These are phyloP conservation scores for Hamigera avellanea DNA, from an alignment of 495 filamentous ascomycete genomes.

Conservation along the genomic window DNA sequence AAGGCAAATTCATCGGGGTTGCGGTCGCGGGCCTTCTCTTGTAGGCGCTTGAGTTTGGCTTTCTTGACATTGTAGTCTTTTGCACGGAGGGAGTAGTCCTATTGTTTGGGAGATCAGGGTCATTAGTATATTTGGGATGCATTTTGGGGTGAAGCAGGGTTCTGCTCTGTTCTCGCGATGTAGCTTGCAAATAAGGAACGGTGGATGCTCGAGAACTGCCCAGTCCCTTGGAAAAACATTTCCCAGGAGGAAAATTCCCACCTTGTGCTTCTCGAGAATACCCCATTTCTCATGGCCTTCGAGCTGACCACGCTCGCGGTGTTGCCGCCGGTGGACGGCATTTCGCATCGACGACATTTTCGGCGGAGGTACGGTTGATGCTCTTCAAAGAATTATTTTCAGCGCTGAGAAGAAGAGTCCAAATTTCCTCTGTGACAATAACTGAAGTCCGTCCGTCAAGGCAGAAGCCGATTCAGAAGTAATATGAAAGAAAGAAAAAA, in stretches of 20 bases:
- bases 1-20: conserved; percentile 98
- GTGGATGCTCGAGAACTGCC: too few species aligned
- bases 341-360: conserved; percentile 75
- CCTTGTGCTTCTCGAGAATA: conserved; percentile 82
- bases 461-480: too few species aligned
- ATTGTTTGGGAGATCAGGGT: conserved; percentile 2
- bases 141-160: not conserved
- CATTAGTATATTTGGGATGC: conserved; percentile 5
- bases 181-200: too few species aligned
- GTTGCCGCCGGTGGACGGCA: conserved; percentile 62
- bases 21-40: conserved; percentile 69
- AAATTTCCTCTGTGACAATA: too few species aligned
- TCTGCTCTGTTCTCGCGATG: too few species aligned
- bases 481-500: conserved; percentile 1
- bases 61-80: conserved; percentile 83
- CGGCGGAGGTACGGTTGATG: too few species aligned
- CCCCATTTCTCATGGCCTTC: conserved; percentile 71
- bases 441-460: too few species aligned
- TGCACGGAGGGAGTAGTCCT: conserved; percentile 89
- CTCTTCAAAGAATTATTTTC: too few species aligned
- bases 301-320: conserved; percentile 82
- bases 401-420: too few species aligned
- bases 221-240: too few species aligned
- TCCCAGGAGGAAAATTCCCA: conserved; percentile 13
- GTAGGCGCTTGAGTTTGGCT: conserved; percentile 61